These are phyloP conservation scores for Testicularia cyperi DNA, from an alignment of 1,284 basidiomycete species.

Conservation along the genomic window DNA sequence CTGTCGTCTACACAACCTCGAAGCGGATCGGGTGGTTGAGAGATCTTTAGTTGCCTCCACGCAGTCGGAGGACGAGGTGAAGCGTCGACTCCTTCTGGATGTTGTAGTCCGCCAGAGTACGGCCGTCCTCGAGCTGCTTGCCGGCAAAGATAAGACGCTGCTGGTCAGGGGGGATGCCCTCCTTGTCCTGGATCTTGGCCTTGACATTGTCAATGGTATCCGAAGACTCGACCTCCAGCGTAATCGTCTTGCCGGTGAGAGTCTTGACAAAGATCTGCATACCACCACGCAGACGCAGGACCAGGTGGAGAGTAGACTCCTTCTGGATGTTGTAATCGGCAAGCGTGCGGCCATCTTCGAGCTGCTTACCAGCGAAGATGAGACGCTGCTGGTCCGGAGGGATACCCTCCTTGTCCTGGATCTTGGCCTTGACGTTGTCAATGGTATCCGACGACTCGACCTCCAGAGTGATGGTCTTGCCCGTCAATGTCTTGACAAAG, in stretches of 20 bases:
- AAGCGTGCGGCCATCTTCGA: constrained; percentile 57
- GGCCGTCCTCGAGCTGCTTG: constrained; percentile 63
- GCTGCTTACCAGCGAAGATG: constrained; percentile 59
- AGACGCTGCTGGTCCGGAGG: constrained; percentile 58
- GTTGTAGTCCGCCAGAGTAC: constrained; percentile 63
- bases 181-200: constrained; percentile 59
- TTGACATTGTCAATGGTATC: constrained; percentile 88
- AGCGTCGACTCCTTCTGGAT: constrained; percentile 59
- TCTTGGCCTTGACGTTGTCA: constrained; percentile 67
- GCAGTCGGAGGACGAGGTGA: constrained; percentile 56
- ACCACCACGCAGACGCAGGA: constrained; percentile 80
- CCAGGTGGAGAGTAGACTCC: constrained; percentile 95
- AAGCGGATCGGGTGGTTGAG: constrained; percentile 1
- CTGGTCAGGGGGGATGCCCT: constrained; percentile 62
- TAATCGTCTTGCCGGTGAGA: constrained; percentile 98
- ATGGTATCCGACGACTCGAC: constrained; percentile 65
- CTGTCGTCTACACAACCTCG: neutral
- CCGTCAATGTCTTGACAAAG: constrained; percentile 50
- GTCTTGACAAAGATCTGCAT: constrained; percentile 63
- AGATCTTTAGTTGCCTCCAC: constrained; percentile 41
- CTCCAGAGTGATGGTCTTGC: constrained; percentile 62
- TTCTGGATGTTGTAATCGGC: constrained; percentile 82
- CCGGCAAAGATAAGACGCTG: constrained; percentile 63
- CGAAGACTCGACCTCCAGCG: constrained; percentile 80
- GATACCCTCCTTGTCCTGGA: constrained; percentile 59